Percentiles rank a stretch among this genome's conserved stretches.
phyloP scores from a whole-genome alignment of 768 basidiomycete species.

The Lactarius indigo region DNA sequence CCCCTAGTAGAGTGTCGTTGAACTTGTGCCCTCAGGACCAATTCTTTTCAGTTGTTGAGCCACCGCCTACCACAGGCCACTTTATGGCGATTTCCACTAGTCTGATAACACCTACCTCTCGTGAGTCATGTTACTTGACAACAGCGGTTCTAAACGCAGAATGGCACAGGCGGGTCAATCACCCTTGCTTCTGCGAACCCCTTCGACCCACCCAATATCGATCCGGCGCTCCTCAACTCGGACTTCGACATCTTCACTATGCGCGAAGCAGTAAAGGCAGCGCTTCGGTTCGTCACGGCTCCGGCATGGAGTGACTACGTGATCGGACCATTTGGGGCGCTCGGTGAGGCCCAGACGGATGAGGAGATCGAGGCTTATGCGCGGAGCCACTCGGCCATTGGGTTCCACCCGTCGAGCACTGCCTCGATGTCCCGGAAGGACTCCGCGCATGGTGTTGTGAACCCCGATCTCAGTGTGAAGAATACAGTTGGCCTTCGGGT shows the following conservation, averaged over 20 bases:
- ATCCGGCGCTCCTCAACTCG: constrained; percentile 24
- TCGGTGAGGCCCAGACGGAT: constrained; percentile 15
- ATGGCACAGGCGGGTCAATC: constrained; percentile 25
- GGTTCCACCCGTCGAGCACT: constrained; percentile 35
- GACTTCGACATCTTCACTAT: constrained; percentile 15
- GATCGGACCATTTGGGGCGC: neutral
- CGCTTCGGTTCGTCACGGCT: constrained; percentile 1
- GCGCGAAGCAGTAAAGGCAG: constrained; percentile 3
- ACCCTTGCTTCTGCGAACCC: constrained; percentile 29
- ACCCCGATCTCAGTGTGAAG: constrained; percentile 41
- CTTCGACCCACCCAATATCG: constrained; percentile 30
- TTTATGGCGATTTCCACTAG: constrained; percentile 23
- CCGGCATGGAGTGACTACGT: constrained; percentile 7
- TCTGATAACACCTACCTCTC: constrained; percentile 27
- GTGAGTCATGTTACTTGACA: neutral
- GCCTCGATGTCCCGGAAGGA: constrained; percentile 40
- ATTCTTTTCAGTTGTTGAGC: neutral
- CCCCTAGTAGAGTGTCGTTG: neutral
- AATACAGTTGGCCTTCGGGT: constrained; percentile 42
- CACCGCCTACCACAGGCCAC: constrained; percentile 25
- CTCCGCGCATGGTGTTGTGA: constrained; percentile 39
- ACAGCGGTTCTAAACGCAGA: neutral
- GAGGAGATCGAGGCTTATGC: constrained; percentile 25
- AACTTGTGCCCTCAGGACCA: constrained; percentile 2
- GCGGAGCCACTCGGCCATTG: constrained; percentile 21